Percentiles rank a stretch among this genome's conserved stretches.
Evolutionary conservation across 2,329 filamentous ascomycete species (phyloP).

Genomic region (Talaromyces sp.): DNA sequence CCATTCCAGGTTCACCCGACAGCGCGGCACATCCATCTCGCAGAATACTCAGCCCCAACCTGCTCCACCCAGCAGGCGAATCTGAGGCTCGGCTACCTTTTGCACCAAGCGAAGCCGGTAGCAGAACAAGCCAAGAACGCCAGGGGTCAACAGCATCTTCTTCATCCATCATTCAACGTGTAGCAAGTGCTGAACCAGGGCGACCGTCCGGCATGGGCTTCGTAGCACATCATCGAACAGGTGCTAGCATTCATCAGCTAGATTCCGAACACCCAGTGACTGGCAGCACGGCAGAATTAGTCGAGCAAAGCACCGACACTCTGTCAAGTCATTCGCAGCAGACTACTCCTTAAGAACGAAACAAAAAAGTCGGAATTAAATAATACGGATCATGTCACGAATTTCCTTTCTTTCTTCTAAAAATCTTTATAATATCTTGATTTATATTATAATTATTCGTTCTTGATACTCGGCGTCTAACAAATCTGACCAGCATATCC

Average conservation of each 20-base stretch:
- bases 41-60: constrained; percentile 15
- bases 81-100: constrained; percentile 39
- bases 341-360: background rate
- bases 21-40: constrained; percentile 22
- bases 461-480: background rate
- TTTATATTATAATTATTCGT: constrained; percentile 5
- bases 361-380: background rate
- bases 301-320: constrained; percentile 30
- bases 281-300: constrained; percentile 46
- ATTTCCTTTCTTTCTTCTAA: constrained; percentile 10
- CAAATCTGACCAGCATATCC: background rate
- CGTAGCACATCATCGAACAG: constrained; percentile 48
- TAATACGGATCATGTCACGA: constrained; percentile 14
- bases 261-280: constrained; percentile 38
- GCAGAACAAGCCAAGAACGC: constrained; percentile 29
- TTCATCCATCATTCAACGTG: constrained; percentile 28
- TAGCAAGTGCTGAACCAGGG: constrained; percentile 30
- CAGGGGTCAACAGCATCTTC: constrained; percentile 36
- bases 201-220: constrained; percentile 51
- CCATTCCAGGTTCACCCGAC: constrained; percentile 20
- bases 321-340: constrained; percentile 8
- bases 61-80: constrained; percentile 19
- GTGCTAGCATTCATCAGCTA: constrained; percentile 47
- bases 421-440: background rate
- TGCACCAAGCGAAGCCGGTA: constrained; percentile 36